Evolutionary conservation across 2,329 filamentous ascomycete genomes (phyloP).

Genomic region (Uncinocarpus reesii): DNA sequence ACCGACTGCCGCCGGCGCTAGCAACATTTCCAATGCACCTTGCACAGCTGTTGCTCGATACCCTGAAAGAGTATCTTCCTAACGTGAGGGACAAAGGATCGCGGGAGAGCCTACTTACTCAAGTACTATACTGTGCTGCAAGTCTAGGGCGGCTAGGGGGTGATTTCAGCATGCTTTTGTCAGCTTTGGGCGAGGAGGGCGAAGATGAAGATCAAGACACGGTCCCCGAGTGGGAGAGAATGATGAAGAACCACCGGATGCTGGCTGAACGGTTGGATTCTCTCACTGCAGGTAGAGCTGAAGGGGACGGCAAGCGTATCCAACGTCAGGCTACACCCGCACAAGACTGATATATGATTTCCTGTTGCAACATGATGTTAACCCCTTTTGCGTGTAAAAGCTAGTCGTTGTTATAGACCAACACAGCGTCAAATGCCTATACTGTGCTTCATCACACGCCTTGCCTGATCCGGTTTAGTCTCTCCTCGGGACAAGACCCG

Average conservation of each 20-base stretch:
- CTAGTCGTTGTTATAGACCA: too few species aligned
- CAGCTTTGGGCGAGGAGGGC: slow-evolving; percentile 43
- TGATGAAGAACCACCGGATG: slow-evolving; percentile 77
- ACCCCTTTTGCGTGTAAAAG: too few species aligned
- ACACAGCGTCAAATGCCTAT: not conserved
- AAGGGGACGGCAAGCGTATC: slow-evolving; percentile 15
- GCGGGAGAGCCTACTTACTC: slow-evolving; percentile 78
- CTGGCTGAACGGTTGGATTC: slow-evolving; percentile 58
- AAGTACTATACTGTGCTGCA: slow-evolving; percentile 85
- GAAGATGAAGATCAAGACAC: slow-evolving; percentile 38
- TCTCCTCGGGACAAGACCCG: not conserved
- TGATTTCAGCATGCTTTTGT: slow-evolving; percentile 84
- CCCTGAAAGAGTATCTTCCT: slow-evolving; percentile 64
- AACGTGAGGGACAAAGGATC: slow-evolving; percentile 69
- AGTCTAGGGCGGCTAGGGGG: slow-evolving; percentile 82
- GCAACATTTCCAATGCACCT: slow-evolving; percentile 78
- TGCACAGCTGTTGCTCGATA: slow-evolving; percentile 68
- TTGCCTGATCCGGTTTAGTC: not conserved
- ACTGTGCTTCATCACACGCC: not conserved
- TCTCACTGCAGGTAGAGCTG: slow-evolving; percentile 26
- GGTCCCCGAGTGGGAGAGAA: slow-evolving; percentile 63
- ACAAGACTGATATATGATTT: not conserved
- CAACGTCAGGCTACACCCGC: slow-evolving; percentile 7
- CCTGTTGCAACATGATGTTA: too few species aligned
- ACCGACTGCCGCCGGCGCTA: slow-evolving; percentile 61